These are phyloP conservation scores for Gamsiella multidivaricata DNA, from an alignment of 192 early-diverging fungal species.

Conservation along the genomic window DNA sequence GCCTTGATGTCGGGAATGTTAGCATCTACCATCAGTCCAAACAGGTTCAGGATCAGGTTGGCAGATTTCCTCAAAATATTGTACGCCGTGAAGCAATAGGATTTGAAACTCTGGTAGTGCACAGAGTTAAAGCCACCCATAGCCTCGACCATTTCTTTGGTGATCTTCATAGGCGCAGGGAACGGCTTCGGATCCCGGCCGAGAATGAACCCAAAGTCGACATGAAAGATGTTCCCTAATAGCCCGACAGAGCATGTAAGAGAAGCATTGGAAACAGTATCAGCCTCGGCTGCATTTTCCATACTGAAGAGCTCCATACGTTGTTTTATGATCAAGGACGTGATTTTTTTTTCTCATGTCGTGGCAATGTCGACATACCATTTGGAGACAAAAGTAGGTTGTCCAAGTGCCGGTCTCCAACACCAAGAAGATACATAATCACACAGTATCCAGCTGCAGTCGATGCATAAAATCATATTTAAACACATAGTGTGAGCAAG, in stretches of 20 bases:
- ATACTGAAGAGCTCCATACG: too few species aligned
- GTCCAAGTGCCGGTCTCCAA: slow-evolving; percentile 98
- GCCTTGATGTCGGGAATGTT: slow-evolving; percentile 98
- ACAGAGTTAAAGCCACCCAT: slow-evolving; percentile 95
- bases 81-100: slow-evolving; percentile 95
- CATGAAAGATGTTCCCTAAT: slow-evolving; percentile 90
- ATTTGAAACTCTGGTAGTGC: slow-evolving; percentile 91
- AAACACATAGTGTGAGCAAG: too few species aligned
- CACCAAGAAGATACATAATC: slow-evolving; percentile 96
- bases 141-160: slow-evolving; percentile 99
- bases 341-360: too few species aligned
- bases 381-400: slow-evolving; percentile 91
- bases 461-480: neutral
- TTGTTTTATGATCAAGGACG: too few species aligned
- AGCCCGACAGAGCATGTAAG: neutral
- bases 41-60: slow-evolving; percentile 96
- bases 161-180: slow-evolving; percentile 99
- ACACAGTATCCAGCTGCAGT: slow-evolving; percentile 96
- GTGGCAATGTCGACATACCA: slow-evolving; percentile 63
- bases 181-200: slow-evolving; percentile 99
- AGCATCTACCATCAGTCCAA: slow-evolving; percentile 97
- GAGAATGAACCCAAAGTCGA: slow-evolving; percentile 99
- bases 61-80: slow-evolving; percentile 92
- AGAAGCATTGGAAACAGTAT: neutral
- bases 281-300: neutral